Evolutionary conservation across 164 flowering plant genomes (phyloP).

Genomic region (Sextonia rubra): DNA sequence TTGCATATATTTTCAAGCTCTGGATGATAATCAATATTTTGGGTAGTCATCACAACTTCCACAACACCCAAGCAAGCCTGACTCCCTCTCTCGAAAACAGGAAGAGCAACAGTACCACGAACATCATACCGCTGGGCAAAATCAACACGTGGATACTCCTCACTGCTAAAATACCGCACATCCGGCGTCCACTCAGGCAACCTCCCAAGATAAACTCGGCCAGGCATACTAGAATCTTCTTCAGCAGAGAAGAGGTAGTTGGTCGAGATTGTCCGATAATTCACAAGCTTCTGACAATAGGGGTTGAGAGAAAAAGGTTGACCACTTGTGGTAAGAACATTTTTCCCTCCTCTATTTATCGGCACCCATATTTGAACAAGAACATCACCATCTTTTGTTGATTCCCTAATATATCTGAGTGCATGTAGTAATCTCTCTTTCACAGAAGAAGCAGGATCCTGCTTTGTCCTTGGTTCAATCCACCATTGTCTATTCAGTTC

Average conservation of each 20-base stretch:
- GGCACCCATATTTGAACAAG: constrained; percentile 91
- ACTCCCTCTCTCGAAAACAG: constrained; percentile 74
- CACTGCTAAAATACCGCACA: constrained; percentile 62
- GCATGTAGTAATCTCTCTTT: constrained; percentile 57
- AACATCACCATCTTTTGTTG: constrained; percentile 42
- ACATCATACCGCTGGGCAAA: constrained; percentile 62
- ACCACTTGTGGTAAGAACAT: constrained; percentile 50
- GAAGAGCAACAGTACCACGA: constrained; percentile 78
- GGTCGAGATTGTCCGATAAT: constrained; percentile 59
- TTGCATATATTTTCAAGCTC: constrained; percentile 82
- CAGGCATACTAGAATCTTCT: constrained; percentile 54
- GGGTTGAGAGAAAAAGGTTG: constrained; percentile 54
- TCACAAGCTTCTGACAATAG: constrained; percentile 40
- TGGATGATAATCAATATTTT: constrained; percentile 44
- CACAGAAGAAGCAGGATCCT: constrained; percentile 38
- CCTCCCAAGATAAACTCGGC: constrained; percentile 66
- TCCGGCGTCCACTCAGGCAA: constrained; percentile 96
- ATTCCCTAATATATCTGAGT: constrained; percentile 37
- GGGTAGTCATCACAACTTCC: constrained; percentile 68
- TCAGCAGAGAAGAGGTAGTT: constrained; percentile 65
- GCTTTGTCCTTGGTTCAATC: constrained; percentile 45
- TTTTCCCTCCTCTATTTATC: constrained; percentile 41
- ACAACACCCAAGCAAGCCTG: constrained; percentile 76
- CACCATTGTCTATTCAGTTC: constrained; percentile 48
- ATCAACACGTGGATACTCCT: constrained; percentile 65